Evolutionary conservation across 2,329 filamentous ascomycete genomes (phyloP).

Genomic region (Fusarium sp.): DNA sequence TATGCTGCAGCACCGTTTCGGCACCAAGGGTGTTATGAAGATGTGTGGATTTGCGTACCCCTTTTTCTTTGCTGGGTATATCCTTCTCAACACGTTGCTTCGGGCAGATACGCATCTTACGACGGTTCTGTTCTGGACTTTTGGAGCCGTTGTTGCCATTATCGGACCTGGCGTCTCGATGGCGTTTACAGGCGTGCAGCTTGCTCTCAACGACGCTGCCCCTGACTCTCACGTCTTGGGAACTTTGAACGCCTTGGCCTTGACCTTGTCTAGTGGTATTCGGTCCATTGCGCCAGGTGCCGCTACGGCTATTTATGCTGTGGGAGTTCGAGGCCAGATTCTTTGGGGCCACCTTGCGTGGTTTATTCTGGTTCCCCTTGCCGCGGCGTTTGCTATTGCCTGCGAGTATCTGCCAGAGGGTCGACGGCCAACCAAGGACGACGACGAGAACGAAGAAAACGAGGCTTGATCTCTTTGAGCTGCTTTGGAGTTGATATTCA

Average conservation of each 20-base stretch:
- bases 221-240: slow-evolving; percentile 74
- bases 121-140: slow-evolving; percentile 67
- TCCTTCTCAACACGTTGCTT: slow-evolving; percentile 64
- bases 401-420: slow-evolving; percentile 46
- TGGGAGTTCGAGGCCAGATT: slow-evolving; percentile 72
- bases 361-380: slow-evolving; percentile 49
- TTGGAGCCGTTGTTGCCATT: slow-evolving; percentile 57
- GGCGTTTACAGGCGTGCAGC: slow-evolving; percentile 78
- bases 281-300: slow-evolving; percentile 75
- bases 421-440: slow-evolving; percentile 26
- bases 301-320: slow-evolving; percentile 75
- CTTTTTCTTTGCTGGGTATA: slow-evolving; percentile 70
- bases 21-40: slow-evolving; percentile 74
- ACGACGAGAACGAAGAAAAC: slow-evolving; percentile 22
- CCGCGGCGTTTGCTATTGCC: slow-evolving; percentile 42
- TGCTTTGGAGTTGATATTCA: neutral
- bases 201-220: slow-evolving; percentile 79
- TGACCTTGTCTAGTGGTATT: slow-evolving; percentile 71
- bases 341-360: slow-evolving; percentile 67
- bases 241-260: slow-evolving; percentile 72
- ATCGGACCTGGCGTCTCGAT: slow-evolving; percentile 72
- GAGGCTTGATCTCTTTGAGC: neutral
- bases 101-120: slow-evolving; percentile 52
- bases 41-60: slow-evolving; percentile 69
- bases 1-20: slow-evolving; percentile 71